Base-by-base conservation (phyloP, 2,329 filamentous ascomycete genomes). In the Fusarium chlamydosporum region DNA sequence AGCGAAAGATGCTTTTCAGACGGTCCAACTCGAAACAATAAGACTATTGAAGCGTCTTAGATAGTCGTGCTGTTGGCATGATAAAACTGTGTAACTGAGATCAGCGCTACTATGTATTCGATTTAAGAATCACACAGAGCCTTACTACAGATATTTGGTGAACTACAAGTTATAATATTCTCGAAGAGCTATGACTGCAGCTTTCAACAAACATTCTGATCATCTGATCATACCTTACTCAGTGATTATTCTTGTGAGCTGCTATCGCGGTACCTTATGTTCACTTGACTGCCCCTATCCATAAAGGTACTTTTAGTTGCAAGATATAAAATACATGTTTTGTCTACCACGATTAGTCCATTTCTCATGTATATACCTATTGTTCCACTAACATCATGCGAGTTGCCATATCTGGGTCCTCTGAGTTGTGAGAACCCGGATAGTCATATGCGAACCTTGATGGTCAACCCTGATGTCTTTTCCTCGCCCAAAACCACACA, bases 391-490 rank as follows among this genome's bases (percentile, higher is more conserved):
- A 45, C 40, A 18, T 50, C 34, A 41, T 40, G 50, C 33, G 33
- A 46, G 29, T 16, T 31, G 27, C 40, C 43, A 34, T 55, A 48
- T 35, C 53, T 63, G 53, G 34, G 37, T 26, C 46, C 42, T 42
- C 33, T 48, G 46, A 43, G 51, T 34, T 40, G 51, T 61, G 70
- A 73, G 72, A 74, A 74, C 72, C 72, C 55, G 65, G 72, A 74
- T 74, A 74, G 71, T 51, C 58, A 68, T 16, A 2, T 27, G 60
- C 40, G 68, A 41, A 72, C 72, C 72, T 65, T 71, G 72, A 74
- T 75, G 72, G 72, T 13, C 64, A 74, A 74, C 72, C 72, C 52
- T 72, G 72, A 74, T 74, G 72, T 66, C 71, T 71, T 55, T 45
- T 15, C 20, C 35, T 5, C 54, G 26, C 27, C 61, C 41, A 56